Base-by-base conservation (phyloP, 805 yeast species). In the Priceomyces melissophilus region DNA sequence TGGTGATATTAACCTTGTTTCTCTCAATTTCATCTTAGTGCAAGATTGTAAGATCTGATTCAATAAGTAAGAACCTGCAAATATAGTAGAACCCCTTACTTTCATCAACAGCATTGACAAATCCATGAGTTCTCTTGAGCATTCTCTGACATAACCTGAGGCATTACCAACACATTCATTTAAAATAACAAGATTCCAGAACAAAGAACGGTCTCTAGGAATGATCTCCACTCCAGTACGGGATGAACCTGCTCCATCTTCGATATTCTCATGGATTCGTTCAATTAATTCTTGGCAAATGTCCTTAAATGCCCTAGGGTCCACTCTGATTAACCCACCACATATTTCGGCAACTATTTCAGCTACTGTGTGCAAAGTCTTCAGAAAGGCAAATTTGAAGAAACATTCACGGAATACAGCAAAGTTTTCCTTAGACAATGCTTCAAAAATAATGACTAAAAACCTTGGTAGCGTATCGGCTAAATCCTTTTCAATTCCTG, bases 201-300 rank as follows among this genome's bases (percentile, higher is more conserved):
- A 79, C 7, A 93, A 63, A 13, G 82, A 76, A 25, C 82, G 83
- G 60, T 93, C 98, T 32, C 89, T 73, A n/a, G 86, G 86, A 20
- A 81, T 70, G 17, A 84, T 70, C 25, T 84, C 90, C 5, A 75
- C 67, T 0, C 83, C 78, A 4, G 79, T 74, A 57, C 96, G 75
- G 0, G 81, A 67, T 1, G 76, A 62, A 3, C 97, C 98, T 0
- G 97, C 97, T 2, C 80, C 84, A 47, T 90, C 85, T 48, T 82
- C 87, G 14, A 91, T 70, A 54, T 91, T 96, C 27, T 73, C 78
- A 29, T 70, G 66, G 17, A 90, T 80, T 39, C 73, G 73, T 4
- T 67, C 68, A 36, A 73, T 62, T 13, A 84, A 60, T n/a, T 69
- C 52, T 0, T 66, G 58, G 29, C 75, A 70, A 20, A 78, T 57